Percentiles rank a stretch among this genome's conserved stretches.
Conservation (phyloP, 345 rosid genomes). For the Cardamine occulta region DNA sequence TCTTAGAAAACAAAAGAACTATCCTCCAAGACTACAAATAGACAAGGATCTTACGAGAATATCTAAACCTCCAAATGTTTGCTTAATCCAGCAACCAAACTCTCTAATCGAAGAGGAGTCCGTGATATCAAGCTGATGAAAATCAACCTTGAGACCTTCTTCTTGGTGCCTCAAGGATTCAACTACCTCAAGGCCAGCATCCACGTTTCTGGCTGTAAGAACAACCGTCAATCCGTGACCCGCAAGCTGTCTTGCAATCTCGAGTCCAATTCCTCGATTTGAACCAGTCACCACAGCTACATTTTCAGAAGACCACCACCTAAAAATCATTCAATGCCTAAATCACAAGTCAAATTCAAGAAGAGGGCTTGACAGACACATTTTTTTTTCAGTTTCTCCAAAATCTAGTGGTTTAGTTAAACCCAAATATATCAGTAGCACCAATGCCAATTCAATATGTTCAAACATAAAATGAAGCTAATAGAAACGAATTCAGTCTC, state of each 20-base stretch:
- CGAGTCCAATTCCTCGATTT: slow-evolving; percentile 86
- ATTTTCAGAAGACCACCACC: slow-evolving; percentile 90
- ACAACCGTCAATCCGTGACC: slow-evolving; percentile 73
- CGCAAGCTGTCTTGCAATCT: slow-evolving; percentile 81
- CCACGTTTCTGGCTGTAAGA: slow-evolving; percentile 70
- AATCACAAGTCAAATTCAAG: slow-evolving; percentile 1
- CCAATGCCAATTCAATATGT: not conserved
- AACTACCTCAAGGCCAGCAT: slow-evolving; percentile 72
- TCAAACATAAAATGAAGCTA: not conserved
- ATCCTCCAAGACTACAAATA: not conserved
- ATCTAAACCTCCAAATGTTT: slow-evolving; percentile 45
- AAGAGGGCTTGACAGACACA: slow-evolving; percentile 1
- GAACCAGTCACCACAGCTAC: slow-evolving; percentile 87
- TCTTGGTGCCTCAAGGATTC: slow-evolving; percentile 54
- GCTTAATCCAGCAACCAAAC: slow-evolving; percentile 42
- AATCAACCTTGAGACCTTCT: slow-evolving; percentile 41
- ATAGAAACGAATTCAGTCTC: not conserved
- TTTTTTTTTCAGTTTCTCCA: not conserved
- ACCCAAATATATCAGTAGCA: slow-evolving; percentile 3
- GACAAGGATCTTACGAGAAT: slow-evolving; percentile 37
- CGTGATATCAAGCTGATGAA: slow-evolving; percentile 43
- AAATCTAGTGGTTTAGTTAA: not conserved
- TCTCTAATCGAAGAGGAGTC: slow-evolving; percentile 20
- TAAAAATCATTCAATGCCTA: slow-evolving; percentile 33
- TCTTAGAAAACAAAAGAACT: not conserved